A percentile compares a stretch with the other conserved stretches of the same genome.
phyloP scores from a whole-genome alignment of 305 asterid species.

The Solanum hybrid region DNA sequence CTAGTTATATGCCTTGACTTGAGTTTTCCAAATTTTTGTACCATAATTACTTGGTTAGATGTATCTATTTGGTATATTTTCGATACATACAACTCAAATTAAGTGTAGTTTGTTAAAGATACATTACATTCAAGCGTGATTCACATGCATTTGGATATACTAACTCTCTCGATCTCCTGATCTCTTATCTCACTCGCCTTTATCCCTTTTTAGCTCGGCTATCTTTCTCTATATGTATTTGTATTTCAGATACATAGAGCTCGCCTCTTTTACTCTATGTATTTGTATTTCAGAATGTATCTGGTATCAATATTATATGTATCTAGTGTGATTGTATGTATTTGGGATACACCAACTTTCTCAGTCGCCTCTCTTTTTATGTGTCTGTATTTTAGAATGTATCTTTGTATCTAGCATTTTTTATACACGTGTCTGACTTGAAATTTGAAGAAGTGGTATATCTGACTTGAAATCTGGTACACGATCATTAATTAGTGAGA shows the following conservation, averaged over 20 bases:
- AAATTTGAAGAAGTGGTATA: neutral
- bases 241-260: no score
- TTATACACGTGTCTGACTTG: neutral
- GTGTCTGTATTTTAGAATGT: neutral
- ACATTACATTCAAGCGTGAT: fast-evolving
- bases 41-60: neutral
- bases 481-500: neutral
- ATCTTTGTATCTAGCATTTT: no score
- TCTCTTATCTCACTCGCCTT: neutral
- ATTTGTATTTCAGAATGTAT: no score
- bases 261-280: neutral
- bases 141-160: neutral
- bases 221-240: neutral
- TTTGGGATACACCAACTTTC: neutral
- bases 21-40: no score
- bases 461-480: neutral
- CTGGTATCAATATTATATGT: neutral
- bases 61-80: neutral
- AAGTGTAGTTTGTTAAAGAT: neutral
- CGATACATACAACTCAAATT: neutral
- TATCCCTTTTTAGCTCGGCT: fast-evolving
- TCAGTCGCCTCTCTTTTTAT: no score
- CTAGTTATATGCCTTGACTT: neutral
- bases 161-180: neutral
- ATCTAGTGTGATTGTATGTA: neutral